Evolutionary conservation across 202 grass and related monocot genomes (phyloP).

Genomic region (Cymbopogon flexuosus): DNA sequence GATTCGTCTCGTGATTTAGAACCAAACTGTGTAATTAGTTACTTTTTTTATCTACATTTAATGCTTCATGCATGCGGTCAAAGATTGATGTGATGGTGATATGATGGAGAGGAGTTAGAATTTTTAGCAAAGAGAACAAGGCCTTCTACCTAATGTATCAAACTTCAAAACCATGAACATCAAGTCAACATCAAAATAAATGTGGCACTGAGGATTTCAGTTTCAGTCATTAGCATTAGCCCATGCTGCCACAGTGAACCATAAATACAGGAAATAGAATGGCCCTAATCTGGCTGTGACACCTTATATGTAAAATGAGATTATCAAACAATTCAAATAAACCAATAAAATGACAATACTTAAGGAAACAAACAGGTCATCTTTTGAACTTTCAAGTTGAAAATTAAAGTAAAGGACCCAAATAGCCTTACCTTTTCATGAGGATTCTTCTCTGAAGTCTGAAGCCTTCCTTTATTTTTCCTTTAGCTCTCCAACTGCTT

Average conservation of each 20-base stretch:
- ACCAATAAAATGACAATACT: not conserved
- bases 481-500: not conserved
- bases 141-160: not conserved
- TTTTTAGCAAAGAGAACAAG: too few relatives aligned
- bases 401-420: conserved; percentile 10
- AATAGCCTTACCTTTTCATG: not conserved
- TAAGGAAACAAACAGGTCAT: not conserved
- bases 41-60: too few relatives aligned
- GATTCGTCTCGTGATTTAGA: too few relatives aligned
- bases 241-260: not conserved
- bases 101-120: too few relatives aligned
- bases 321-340: not conserved
- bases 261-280: conserved; percentile 10
- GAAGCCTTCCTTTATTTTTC: not conserved
- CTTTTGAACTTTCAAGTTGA: not conserved
- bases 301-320: not conserved
- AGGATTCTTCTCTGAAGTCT: conserved; percentile 9
- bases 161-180: not conserved
- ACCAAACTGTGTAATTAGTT: too few relatives aligned
- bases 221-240: not conserved
- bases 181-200: conserved; percentile 7
- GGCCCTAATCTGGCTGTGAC: conserved; percentile 11
- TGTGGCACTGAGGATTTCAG: not conserved
- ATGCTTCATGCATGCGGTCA: too few relatives aligned
- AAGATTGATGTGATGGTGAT: too few relatives aligned